phyloP scores from a whole-genome alignment of 768 basidiomycete species.

The Coprinopsis sp. region DNA sequence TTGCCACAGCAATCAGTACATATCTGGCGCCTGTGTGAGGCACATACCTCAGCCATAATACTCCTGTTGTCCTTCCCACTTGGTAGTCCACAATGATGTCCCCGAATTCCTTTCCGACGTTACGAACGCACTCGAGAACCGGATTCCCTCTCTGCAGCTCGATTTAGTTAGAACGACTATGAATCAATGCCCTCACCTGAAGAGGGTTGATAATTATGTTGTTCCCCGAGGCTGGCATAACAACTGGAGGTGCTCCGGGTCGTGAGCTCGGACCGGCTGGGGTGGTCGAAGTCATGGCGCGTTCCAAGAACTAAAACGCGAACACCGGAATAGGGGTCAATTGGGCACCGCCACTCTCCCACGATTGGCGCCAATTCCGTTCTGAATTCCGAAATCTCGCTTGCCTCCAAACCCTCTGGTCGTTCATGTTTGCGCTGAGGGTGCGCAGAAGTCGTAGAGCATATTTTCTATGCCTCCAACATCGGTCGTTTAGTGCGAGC shows the following conservation, averaged over 20 bases:
- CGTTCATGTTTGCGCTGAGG: neutral
- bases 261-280: slow-evolving; percentile 15
- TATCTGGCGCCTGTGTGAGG: neutral
- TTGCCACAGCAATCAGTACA: slow-evolving; percentile 23
- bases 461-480: neutral
- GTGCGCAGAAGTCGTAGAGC: no score
- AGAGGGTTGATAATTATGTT: slow-evolving; percentile 60
- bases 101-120: slow-evolving; percentile 90
- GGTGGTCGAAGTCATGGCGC: slow-evolving; percentile 14
- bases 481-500: neutral
- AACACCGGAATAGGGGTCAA: no score
- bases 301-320: no score
- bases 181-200: slow-evolving; percentile 40
- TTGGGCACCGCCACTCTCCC: no score
- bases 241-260: slow-evolving; percentile 44
- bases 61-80: slow-evolving; percentile 90
- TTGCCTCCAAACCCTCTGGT: no score
- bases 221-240: slow-evolving; percentile 60
- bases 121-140: slow-evolving; percentile 79
- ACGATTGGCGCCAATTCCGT: no score
- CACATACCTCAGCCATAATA: slow-evolving; percentile 81
- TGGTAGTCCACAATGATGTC: slow-evolving; percentile 95
- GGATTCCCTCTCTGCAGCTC: slow-evolving; percentile 81
- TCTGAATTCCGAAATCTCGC: no score
- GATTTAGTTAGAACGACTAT: neutral